A percentile compares a stretch with the other conserved stretches of the same genome.
These are phyloP conservation scores for Colletotrichum paranaense DNA, from an alignment of 2,329 filamentous ascomycete genomes.

Conservation along the genomic window DNA sequence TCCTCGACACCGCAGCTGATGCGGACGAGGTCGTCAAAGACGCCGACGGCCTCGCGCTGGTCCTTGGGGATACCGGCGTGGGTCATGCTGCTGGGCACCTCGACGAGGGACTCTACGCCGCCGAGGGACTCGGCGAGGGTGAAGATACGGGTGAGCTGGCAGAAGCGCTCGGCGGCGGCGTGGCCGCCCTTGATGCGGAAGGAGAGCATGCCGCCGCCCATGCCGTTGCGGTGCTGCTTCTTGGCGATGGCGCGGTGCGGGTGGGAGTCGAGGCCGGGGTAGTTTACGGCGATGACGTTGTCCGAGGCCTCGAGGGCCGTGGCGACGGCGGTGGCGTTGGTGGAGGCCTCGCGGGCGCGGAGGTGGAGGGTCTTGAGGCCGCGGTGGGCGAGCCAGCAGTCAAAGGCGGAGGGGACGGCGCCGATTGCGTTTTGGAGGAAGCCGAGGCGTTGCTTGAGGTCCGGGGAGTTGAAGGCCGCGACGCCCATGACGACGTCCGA, in stretches of 20 bases:
- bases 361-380: conserved; percentile 97
- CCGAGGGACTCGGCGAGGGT: conserved; percentile 93
- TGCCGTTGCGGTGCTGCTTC: conserved; percentile 92
- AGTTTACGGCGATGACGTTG: conserved; percentile 91
- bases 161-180: conserved; percentile 90
- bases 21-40: conserved; percentile 93
- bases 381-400: conserved; percentile 97
- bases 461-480: conserved; percentile 91
- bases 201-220: conserved; percentile 97
- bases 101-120: conserved; percentile 90
- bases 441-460: conserved; percentile 78
- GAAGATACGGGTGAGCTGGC: conserved; percentile 88
- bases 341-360: conserved; percentile 84
- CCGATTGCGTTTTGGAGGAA: conserved; percentile 99
- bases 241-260: conserved; percentile 85
- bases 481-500: conserved; percentile 97
- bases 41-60: conserved; percentile 90
- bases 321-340: conserved; percentile 84
- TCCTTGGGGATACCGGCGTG: conserved; percentile 94
- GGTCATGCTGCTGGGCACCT: conserved; percentile 96
- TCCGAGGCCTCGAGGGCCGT: conserved; percentile 81
- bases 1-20: conserved; percentile 97
- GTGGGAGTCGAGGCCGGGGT: conserved; percentile 90
- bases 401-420: conserved; percentile 92
- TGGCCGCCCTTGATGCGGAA: conserved; percentile 93